Conservation (phyloP, 306 rosid species). For the Sicyos edulis region DNA sequence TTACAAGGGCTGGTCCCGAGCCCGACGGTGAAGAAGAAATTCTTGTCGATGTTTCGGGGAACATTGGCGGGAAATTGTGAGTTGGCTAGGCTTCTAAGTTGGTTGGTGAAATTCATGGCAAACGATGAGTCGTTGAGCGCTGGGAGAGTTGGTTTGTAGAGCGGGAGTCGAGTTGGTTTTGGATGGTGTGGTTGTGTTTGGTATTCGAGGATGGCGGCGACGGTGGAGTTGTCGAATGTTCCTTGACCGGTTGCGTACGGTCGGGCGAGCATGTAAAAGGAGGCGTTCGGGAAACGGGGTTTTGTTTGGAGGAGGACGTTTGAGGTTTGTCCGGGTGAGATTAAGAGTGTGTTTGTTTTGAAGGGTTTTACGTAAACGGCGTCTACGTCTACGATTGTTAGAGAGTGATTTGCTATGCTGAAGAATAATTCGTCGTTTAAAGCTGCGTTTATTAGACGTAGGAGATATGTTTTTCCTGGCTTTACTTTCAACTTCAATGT, state of each 20-base stretch:
- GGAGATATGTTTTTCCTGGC: not conserved
- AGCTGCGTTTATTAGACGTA: constrained; percentile 2
- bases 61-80: not conserved
- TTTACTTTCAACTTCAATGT: constrained; percentile 9
- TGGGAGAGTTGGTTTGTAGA: not conserved
- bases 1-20: constrained; percentile 17
- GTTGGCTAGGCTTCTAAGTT: constrained; percentile 2
- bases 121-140: not conserved
- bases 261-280: not conserved
- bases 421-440: constrained; percentile 8
- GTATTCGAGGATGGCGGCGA: constrained; percentile 3
- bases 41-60: not conserved
- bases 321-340: not conserved
- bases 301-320: not conserved
- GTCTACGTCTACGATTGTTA: not conserved
- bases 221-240: constrained; percentile 11
- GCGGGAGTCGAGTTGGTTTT: not conserved
- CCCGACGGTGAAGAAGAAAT: constrained; percentile 8
- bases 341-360: not conserved
- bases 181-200: not conserved
- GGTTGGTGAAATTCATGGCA: not conserved
- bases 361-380: constrained; percentile 1
- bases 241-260: not conserved
- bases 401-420: not conserved
- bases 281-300: not conserved